Conservation (phyloP, 2,329 filamentous ascomycete genomes). For the Alternaria conjuncta region DNA sequence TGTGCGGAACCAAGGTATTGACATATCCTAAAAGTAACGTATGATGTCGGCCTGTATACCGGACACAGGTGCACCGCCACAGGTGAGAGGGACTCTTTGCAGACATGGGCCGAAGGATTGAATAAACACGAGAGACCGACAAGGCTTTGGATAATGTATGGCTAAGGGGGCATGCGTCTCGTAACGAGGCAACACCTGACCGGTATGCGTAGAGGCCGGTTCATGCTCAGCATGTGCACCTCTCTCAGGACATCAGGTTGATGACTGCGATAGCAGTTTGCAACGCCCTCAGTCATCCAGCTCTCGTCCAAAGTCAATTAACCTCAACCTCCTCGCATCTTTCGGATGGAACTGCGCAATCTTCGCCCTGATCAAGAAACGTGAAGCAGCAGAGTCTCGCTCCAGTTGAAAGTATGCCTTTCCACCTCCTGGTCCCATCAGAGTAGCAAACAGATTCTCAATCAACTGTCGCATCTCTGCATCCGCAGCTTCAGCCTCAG, state of each 20-base stretch:
- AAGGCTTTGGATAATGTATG: background rate
- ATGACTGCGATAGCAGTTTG: background rate
- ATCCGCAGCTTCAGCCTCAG: slow-evolving; percentile 57
- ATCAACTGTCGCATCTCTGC: slow-evolving; percentile 56
- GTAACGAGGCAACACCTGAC: background rate
- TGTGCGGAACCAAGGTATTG: slow-evolving; percentile 6
- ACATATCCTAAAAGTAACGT: slow-evolving; percentile 1
- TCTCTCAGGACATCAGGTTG: background rate
- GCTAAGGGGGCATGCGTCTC: background rate
- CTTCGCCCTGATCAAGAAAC: slow-evolving; percentile 62
- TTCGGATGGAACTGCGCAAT: slow-evolving; percentile 63
- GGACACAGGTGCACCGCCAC: slow-evolving; percentile 15
- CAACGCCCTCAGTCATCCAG: slow-evolving; percentile 40
- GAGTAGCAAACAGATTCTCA: slow-evolving; percentile 54
- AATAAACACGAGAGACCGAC: background rate
- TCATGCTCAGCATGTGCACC: background rate
- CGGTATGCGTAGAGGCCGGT: background rate
- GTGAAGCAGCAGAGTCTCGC: slow-evolving; percentile 59
- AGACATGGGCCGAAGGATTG: background rate
- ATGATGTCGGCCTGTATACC: background rate
- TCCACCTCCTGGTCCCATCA: slow-evolving; percentile 42
- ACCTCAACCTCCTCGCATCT: slow-evolving; percentile 58
- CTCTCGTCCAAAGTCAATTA: slow-evolving; percentile 60
- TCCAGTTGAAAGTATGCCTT: slow-evolving; percentile 57
- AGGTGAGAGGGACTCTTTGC: background rate